Percentiles rank a stretch among this genome's conserved stretches.
These are phyloP conservation scores for Brassica carinata DNA, from an alignment of 345 rosid species.

Conservation along the genomic window DNA sequence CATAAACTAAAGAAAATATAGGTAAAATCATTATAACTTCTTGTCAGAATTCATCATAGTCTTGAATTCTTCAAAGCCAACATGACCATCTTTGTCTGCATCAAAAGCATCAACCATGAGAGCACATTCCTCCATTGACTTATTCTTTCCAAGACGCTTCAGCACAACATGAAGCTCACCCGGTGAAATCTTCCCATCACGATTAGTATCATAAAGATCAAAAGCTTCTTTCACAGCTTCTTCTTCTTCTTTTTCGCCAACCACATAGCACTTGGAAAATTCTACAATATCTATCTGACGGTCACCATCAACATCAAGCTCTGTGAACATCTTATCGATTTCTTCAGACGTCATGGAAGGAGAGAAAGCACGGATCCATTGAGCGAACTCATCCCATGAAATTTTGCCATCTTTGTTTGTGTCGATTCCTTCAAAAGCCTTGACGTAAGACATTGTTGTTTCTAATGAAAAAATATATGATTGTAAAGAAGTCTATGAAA, in stretches of 20 bases:
- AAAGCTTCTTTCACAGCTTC: conserved; percentile 13
- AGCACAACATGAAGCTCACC: conserved; percentile 18
- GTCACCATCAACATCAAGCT: conserved; percentile 13
- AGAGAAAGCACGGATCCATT: conserved; percentile 13
- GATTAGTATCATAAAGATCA: conserved; percentile 24
- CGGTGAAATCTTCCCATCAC: conserved; percentile 32
- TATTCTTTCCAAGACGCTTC: conserved; percentile 11
- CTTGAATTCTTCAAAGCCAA: conserved; percentile 22
- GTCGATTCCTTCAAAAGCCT: conserved; percentile 7
- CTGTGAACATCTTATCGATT: conserved; percentile 25
- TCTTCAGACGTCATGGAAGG: conserved; percentile 12
- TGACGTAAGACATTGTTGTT: not conserved
- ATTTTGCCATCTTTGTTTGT: conserved; percentile 30
- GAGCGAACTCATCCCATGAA: conserved; percentile 29
- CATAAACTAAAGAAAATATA: not conserved
- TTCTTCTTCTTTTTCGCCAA: not conserved
- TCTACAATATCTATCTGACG: not conserved
- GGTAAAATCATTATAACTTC: not conserved
- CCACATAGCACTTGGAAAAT: not conserved
- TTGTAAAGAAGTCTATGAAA: not conserved
- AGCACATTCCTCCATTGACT: not conserved
- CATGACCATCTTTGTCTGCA: conserved; percentile 12
- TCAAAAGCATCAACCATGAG: conserved; percentile 8
- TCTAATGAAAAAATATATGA: not conserved
- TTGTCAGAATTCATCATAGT: conserved; percentile 3